phyloP scores from a whole-genome alignment of 2,329 filamentous ascomycete species.

The Sporothrix brasiliensis region DNA sequence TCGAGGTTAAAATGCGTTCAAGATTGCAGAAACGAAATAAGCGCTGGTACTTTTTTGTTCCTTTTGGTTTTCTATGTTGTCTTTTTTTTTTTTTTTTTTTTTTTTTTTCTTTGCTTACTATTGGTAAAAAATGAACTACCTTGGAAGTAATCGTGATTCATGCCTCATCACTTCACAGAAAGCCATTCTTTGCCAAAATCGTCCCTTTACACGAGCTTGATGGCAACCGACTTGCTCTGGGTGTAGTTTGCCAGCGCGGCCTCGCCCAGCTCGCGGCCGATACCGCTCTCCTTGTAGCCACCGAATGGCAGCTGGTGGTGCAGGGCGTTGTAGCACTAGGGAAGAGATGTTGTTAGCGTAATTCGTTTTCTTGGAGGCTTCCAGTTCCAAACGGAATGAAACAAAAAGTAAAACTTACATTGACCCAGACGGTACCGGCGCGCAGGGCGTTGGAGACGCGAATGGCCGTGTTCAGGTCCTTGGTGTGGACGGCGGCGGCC shows the following conservation, averaged over 20 bases:
- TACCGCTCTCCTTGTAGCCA: constrained; percentile 74
- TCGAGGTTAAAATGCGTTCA: neutral
- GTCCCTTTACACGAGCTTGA: constrained; percentile 46
- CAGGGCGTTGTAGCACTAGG: constrained; percentile 64
- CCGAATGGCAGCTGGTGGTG: constrained; percentile 66
- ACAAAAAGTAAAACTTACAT: constrained; percentile 38
- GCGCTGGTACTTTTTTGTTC: neutral
- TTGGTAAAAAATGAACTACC: constrained; percentile 3
- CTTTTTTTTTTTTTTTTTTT: too few species aligned
- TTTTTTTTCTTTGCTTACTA: too few species aligned
- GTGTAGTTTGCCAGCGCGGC: constrained; percentile 69
- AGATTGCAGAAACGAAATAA: too few species aligned
- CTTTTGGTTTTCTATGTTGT: too few species aligned
- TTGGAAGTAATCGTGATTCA: constrained; percentile 20
- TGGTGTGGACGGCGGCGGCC: constrained; percentile 81
- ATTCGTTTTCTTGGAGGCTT: neutral
- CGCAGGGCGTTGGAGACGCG: constrained; percentile 74
- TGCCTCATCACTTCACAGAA: constrained; percentile 22
- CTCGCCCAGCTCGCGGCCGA: constrained; percentile 75
- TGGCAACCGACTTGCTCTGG: constrained; percentile 67
- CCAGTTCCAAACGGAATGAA: too few species aligned
- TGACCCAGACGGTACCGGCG: constrained; percentile 68
- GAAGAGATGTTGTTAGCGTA: constrained; percentile 27
- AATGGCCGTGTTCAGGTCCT: constrained; percentile 78
- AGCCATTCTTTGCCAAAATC: neutral